Conservation (phyloP, 345 rosid species). For the Lumnitzera littorea region DNA sequence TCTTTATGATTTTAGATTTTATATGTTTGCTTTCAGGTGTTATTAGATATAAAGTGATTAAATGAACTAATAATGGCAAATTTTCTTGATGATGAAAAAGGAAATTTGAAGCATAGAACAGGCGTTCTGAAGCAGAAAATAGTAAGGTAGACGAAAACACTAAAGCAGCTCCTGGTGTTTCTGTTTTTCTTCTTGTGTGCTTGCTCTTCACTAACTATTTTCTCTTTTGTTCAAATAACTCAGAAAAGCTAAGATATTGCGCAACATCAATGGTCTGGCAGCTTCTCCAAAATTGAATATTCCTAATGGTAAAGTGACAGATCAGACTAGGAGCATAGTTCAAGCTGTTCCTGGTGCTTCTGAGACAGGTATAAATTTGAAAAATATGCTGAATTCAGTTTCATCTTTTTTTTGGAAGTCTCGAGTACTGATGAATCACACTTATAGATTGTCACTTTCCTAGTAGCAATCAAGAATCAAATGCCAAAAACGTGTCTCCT, state of each 20-base stretch:
- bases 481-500: too few relatives aligned
- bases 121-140: conserved; percentile 59
- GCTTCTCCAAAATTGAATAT: conserved; percentile 7
- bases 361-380: conserved; percentile 31
- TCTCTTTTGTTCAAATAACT: conserved; percentile 7
- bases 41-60: background rate
- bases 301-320: conserved; percentile 25
- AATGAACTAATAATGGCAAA: background rate
- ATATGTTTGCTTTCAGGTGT: background rate
- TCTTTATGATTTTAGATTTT: background rate
- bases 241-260: conserved; percentile 64
- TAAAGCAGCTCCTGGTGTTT: background rate
- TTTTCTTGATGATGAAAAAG: conserved; percentile 20
- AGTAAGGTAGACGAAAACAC: conserved; percentile 43
- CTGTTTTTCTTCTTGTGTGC: background rate
- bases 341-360: conserved; percentile 21
- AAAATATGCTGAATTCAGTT: too few relatives aligned
- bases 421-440: too few relatives aligned
- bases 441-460: too few relatives aligned
- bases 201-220: background rate
- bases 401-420: too few relatives aligned
- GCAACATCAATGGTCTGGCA: conserved; percentile 28
- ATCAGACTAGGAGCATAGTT: conserved; percentile 27
- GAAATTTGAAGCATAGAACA: conserved; percentile 49
- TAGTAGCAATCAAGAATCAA: too few relatives aligned